Conservation (phyloP, 768 basidiomycete species). For the Xerocomellus chrysenteron region DNA sequence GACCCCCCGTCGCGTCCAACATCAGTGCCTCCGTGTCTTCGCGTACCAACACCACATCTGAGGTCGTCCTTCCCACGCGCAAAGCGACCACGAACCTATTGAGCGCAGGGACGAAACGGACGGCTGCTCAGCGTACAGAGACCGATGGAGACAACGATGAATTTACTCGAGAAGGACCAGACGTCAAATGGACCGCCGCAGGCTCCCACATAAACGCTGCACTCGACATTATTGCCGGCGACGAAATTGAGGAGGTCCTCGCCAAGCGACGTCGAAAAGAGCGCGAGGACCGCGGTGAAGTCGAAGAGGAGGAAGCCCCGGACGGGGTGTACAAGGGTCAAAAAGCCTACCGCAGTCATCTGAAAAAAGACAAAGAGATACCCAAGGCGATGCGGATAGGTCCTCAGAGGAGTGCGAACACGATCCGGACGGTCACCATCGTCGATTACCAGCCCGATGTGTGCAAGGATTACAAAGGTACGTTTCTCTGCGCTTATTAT, state of each 20-base stretch:
- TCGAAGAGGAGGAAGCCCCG: conserved; percentile 54
- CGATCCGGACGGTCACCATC: conserved; percentile 91
- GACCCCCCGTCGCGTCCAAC: conserved; percentile 37
- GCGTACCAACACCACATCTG: conserved; percentile 37
- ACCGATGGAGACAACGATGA: conserved; percentile 50
- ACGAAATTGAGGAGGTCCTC: conserved; percentile 74
- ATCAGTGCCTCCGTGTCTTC: conserved; percentile 27
- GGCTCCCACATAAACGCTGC: conserved; percentile 74
- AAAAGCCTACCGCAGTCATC: conserved; percentile 73
- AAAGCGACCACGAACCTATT: conserved; percentile 69
- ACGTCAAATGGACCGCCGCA: conserved; percentile 75
- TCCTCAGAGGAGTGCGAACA: conserved; percentile 72
- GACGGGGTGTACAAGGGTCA: conserved; percentile 87
- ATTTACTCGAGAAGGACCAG: conserved; percentile 45
- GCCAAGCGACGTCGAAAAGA: conserved; percentile 66
- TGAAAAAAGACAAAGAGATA: conserved; percentile 80
- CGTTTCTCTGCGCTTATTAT: conserved; percentile 29
- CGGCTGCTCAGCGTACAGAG: conserved; percentile 46
- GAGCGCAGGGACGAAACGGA: conserved; percentile 72
- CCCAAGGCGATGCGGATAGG: conserved; percentile 87
- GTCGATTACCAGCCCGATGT: conserved; percentile 99
- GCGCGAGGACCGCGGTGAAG: conserved; percentile 48
- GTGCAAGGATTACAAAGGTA: conserved; percentile 99
- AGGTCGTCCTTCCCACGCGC: conserved; percentile 76
- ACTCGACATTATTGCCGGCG: conserved; percentile 77